Evolutionary conservation across 495 filamentous ascomycete genomes (phyloP).

Genomic region (Bathelium albidoporum): DNA sequence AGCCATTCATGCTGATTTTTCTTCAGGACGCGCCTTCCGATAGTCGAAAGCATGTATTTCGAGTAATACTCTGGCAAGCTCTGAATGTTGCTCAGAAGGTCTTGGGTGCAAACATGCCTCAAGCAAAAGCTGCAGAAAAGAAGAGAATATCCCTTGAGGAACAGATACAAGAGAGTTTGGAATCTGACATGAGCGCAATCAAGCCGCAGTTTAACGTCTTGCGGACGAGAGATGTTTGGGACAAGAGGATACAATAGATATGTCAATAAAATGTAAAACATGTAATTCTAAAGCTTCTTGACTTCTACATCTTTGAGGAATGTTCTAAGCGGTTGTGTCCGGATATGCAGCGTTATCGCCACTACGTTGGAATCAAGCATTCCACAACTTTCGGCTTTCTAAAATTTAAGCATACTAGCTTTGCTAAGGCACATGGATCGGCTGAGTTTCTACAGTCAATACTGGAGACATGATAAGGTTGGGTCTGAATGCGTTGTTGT

Average conservation of each 20-base stretch:
- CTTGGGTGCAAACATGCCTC: constrained; percentile 6
- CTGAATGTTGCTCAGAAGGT: constrained; percentile 2
- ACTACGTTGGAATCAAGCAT: too few species aligned
- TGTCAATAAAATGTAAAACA: background rate
- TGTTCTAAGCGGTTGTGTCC: too few species aligned
- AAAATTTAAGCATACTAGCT: too few species aligned
- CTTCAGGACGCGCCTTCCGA: background rate
- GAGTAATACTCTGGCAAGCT: background rate
- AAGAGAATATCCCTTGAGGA: background rate
- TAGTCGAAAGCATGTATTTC: background rate
- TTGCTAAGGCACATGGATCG: too few species aligned
- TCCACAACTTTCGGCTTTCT: too few species aligned
- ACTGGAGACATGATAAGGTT: background rate
- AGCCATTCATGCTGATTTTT: background rate
- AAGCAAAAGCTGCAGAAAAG: background rate
- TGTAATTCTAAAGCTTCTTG: background rate
- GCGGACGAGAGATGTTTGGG: background rate
- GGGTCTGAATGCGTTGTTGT: too few species aligned
- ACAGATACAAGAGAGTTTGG: background rate
- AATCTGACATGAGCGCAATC: background rate
- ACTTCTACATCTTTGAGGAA: background rate
- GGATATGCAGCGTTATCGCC: too few species aligned
- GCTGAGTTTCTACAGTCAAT: too few species aligned
- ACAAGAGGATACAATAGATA: background rate
- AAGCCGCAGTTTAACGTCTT: background rate